Conservation (phyloP, 2,329 filamentous ascomycete genomes). For the Aspergillus udagawae region DNA sequence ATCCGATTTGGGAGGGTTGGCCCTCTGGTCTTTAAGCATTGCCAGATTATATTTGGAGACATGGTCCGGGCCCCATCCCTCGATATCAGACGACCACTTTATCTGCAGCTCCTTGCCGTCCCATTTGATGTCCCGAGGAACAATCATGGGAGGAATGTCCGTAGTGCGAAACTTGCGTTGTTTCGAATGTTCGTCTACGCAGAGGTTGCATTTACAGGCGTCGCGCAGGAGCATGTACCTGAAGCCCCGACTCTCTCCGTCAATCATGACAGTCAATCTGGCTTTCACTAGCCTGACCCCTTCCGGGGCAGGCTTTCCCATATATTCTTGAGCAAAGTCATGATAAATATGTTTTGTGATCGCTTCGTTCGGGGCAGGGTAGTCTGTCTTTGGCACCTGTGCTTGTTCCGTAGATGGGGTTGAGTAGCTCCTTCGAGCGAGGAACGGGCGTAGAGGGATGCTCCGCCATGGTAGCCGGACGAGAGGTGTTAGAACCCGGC, state of each 20-base stretch:
- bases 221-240: constrained; percentile 47
- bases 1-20: constrained; percentile 7
- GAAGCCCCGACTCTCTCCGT: neutral
- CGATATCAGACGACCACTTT: constrained; percentile 58
- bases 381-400: neutral
- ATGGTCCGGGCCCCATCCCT: constrained; percentile 40
- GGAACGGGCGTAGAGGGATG: neutral
- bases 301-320: neutral
- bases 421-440: neutral
- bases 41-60: constrained; percentile 30
- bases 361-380: neutral
- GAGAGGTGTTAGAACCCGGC: neutral
- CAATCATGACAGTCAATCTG: neutral
- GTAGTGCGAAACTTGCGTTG: constrained; percentile 62
- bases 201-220: constrained; percentile 50
- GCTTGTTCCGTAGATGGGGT: neutral
- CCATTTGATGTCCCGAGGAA: constrained; percentile 32
- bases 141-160: constrained; percentile 56
- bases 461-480: neutral
- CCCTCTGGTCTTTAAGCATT: constrained; percentile 9
- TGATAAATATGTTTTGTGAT: accelerated
- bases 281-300: neutral
- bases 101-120: constrained; percentile 49
- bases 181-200: constrained; percentile 56
- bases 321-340: neutral